phyloP scores from a whole-genome alignment of 2,329 filamentous ascomycete species.

The Dothidotthia symphoricarpi region DNA sequence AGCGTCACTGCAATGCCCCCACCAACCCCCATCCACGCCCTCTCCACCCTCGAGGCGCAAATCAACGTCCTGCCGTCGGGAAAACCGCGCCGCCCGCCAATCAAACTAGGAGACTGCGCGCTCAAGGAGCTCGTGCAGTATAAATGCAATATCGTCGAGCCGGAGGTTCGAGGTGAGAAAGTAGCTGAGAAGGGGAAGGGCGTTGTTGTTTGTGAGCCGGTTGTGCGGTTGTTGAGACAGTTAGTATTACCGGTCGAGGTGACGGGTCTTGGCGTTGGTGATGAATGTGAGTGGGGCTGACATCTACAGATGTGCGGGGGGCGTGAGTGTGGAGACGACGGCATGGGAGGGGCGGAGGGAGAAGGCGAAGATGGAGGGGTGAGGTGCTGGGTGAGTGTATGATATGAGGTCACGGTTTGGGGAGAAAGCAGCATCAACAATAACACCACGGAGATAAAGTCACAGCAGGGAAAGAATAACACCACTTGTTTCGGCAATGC shows the following conservation, averaged over 20 bases:
- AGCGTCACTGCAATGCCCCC: conserved; percentile 52
- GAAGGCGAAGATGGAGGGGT: conserved; percentile 4
- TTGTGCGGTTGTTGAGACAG: conserved; percentile 59
- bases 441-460: too few species aligned
- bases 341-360: conserved; percentile 54
- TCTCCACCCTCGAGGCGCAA: conserved; percentile 51
- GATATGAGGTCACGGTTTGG: background rate
- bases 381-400: background rate
- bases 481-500: too few species aligned
- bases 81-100: conserved; percentile 53
- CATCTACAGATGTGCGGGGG: conserved; percentile 49
- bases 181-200: conserved; percentile 41
- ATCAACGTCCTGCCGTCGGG: conserved; percentile 54
- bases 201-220: conserved; percentile 54
- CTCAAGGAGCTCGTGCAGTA: conserved; percentile 63
- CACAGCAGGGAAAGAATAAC: too few species aligned
- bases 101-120: conserved; percentile 56
- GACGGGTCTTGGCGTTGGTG: conserved; percentile 17
- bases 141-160: conserved; percentile 55
- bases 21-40: conserved; percentile 53
- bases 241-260: too few species aligned
- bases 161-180: conserved; percentile 19
- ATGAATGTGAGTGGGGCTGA: background rate
- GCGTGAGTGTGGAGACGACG: conserved; percentile 62
- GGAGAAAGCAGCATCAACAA: too few species aligned